These are phyloP conservation scores for Coemansia sp. DNA, from an alignment of 192 early-diverging fungal genomes.

Conservation along the genomic window DNA sequence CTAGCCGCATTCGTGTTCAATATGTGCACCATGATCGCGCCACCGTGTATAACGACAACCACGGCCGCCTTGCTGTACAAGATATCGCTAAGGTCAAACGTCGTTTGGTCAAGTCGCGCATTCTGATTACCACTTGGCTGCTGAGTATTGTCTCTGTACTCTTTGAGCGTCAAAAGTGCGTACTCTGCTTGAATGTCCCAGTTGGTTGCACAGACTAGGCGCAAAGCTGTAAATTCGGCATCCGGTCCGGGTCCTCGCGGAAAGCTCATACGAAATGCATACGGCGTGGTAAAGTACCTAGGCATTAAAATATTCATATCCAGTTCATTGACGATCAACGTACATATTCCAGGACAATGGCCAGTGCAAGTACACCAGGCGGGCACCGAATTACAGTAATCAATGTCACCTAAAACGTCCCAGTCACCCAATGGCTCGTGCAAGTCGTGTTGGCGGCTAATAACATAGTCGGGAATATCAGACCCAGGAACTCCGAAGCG, in stretches of 20 bases:
- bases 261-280: conserved; percentile 19
- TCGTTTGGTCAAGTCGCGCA: background rate
- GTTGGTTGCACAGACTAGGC: background rate
- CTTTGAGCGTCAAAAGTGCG: background rate
- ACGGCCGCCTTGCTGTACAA: conserved; percentile 12
- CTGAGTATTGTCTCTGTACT: background rate
- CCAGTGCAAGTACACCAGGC: conserved; percentile 30
- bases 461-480: background rate
- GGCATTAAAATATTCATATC: conserved; percentile 15
- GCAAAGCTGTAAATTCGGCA: background rate
- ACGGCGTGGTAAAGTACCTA: conserved; percentile 11
- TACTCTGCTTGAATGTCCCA: background rate
- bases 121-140: background rate
- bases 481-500: background rate
- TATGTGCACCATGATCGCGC: conserved; percentile 2
- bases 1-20: background rate
- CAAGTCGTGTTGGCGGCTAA: background rate
- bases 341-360: conserved; percentile 42
- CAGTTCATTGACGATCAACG: conserved; percentile 37
- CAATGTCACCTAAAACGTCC: background rate
- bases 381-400: conserved; percentile 26
- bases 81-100: conserved; percentile 4
- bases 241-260: background rate
- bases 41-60: conserved; percentile 15
- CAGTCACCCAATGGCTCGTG: background rate